Conservation (phyloP, 2,329 filamentous ascomycete species). For the Hypoxylon sp. region DNA sequence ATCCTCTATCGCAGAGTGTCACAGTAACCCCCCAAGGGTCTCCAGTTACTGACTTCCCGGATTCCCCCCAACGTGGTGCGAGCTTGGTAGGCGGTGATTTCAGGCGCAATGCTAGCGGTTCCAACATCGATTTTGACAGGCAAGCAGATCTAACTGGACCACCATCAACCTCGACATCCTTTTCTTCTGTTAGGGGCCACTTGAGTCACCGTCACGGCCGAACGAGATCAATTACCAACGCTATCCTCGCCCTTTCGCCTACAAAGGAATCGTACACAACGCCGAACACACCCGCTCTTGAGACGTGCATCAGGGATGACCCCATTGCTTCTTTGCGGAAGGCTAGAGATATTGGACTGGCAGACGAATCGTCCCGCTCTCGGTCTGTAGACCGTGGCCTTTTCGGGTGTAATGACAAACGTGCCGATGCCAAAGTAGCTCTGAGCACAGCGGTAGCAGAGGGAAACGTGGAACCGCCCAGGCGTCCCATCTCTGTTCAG, state of each 20-base stretch:
- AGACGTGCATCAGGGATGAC: slow-evolving; percentile 51
- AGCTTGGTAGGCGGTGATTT: slow-evolving; percentile 54
- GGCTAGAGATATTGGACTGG: slow-evolving; percentile 54
- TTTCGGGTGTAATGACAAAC: slow-evolving; percentile 71
- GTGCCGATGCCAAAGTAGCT: slow-evolving; percentile 72
- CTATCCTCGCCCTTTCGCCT: slow-evolving; percentile 58
- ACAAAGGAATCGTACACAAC: slow-evolving; percentile 51
- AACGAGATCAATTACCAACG: slow-evolving; percentile 59
- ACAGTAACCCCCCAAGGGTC: slow-evolving; percentile 73
- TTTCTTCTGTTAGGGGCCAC: slow-evolving; percentile 46
- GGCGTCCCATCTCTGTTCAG: slow-evolving; percentile 59
- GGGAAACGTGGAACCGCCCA: slow-evolving; percentile 67
- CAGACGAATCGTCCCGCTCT: slow-evolving; percentile 65
- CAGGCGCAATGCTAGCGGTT: slow-evolving; percentile 51
- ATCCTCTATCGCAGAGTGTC: slow-evolving; percentile 80
- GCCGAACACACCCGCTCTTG: slow-evolving; percentile 55
- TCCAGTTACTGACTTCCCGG: slow-evolving; percentile 47
- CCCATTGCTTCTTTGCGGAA: slow-evolving; percentile 59
- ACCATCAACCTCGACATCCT: slow-evolving; percentile 49
- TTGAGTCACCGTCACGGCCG: slow-evolving; percentile 58
- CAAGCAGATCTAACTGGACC: slow-evolving; percentile 51
- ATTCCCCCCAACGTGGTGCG: slow-evolving; percentile 55
- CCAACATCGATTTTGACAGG: slow-evolving; percentile 53
- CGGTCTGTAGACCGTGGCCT: slow-evolving; percentile 73
- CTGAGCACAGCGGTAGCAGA: slow-evolving; percentile 71